Evolutionary conservation across 495 filamentous ascomycete species (phyloP), one percentile per base, ranked within the genome.

Genomic region (Aspergillus leporis): DNA sequence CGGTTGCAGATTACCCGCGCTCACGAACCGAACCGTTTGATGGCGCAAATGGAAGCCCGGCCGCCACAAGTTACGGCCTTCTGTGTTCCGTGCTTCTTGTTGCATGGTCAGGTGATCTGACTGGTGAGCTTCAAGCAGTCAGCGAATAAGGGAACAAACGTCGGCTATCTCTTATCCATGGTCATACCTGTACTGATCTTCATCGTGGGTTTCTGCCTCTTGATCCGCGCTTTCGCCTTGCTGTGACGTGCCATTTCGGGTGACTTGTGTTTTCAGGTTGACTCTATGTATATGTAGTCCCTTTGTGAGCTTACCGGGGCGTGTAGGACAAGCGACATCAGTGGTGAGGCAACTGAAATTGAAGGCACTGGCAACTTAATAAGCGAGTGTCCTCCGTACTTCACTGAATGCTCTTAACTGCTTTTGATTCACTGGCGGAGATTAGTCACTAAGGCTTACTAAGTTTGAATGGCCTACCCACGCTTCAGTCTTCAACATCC

Each of bases 41-140:
- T 86, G 66, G 22, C 85, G 77, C 28, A 88, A 77, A 12, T 64
- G 64, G n/a, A 31, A 61, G 40, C 65, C 57, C 16, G 56, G 38
- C 56, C 69, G 66, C 56, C 63, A 69, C 40, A 74, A 68, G 40
- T 75, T 76, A 53, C 89, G 85, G 5, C 77, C 81, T 69, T 85
- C 84, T 19, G 90, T 93, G 61, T 91, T 88, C 49, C 83, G 84
- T 58, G 90, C 92, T 74, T 91, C 91, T 55, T 94, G 86, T 51
- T 80, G 77, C 75, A 95, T 80, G 0, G 87, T 86, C 59, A 89
- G 84, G 12, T 61, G 63, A 32, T 56, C 61, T 61, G 55, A 55
- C 40, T 53, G 51, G 7, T 21, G 4, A 19, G 36, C 23, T 23
- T 14, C 45, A 1, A 30, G 36, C 14, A 41, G 23, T 53, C 28